Evolutionary conservation across 2,329 filamentous ascomycete genomes (phyloP), one percentile per base, ranked within the genome.

Genomic region (Blumeriella jaapii): DNA sequence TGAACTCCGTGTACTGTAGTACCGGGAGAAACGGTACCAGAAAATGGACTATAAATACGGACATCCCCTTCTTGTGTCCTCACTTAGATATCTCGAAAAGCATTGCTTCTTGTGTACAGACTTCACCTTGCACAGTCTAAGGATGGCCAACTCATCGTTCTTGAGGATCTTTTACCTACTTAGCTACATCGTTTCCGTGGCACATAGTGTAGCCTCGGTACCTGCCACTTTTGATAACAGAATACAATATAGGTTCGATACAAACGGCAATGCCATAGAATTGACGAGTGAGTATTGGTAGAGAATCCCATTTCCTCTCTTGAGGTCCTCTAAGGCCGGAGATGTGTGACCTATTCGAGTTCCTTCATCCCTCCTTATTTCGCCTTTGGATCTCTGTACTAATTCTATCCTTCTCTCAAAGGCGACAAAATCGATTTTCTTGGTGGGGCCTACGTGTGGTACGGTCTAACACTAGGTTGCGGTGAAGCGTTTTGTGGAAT

Each of bases 351-450:
- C n/a, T n/a, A n/a, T n/a, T n/a, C n/a, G n/a, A n/a, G n/a, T n/a
- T n/a, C n/a, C n/a, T n/a, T n/a, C n/a, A n/a, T n/a, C n/a, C n/a
- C n/a, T n/a, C n/a, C 12, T 6, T 20, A 11, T 10, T 34, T 11
- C 13, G 14, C 1, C 15, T 31, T 12, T 23, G 30, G 22, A 36
- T 25, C 15, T 30, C 6, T 29, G 9, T n/a, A n/a, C n/a, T n/a
- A n/a, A n/a, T n/a, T n/a, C n/a, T n/a, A n/a, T n/a, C n/a, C n/a
- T n/a, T n/a, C n/a, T n/a, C n/a, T n/a, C n/a, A n/a, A n/a, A 36
- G 46, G 43, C 8, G 49, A 42, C 10, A 50, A 52, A 31, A 46
- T 52, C 6, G 49, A 49, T 26, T 46, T 36, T 13, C 34, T 52
- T 4, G 36, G 38, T 12, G 45, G 45, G 12, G 29, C 38, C 8